Evolutionary conservation across 371 early-diverging fungal species (phyloP).

Genomic region (Dinochytrium kinnereticum): DNA sequence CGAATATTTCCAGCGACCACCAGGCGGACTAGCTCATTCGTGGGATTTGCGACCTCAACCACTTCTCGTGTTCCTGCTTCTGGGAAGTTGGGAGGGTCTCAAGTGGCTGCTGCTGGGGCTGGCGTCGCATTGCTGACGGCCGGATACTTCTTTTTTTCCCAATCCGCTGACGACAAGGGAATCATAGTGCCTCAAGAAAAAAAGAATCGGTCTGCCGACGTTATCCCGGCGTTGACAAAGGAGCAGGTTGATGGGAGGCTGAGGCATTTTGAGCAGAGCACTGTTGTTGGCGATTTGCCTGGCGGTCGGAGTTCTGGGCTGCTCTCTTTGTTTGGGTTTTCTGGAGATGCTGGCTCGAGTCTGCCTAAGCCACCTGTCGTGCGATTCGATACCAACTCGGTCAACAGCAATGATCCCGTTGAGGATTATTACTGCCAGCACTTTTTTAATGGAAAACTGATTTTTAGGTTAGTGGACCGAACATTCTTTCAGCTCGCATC

Average conservation of each 20-base stretch:
- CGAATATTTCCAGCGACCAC: too few relatives aligned
- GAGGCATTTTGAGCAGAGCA: neutral
- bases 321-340: neutral
- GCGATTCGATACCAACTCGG: conserved; percentile 39
- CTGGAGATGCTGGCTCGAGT: neutral
- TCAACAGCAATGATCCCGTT: conserved; percentile 46
- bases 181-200: neutral
- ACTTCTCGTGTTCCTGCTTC: too few relatives aligned
- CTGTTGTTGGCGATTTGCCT: neutral
- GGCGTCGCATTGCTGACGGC: neutral
- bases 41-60: too few relatives aligned
- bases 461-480: too few relatives aligned
- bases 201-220: neutral
- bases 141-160: neutral
- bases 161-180: neutral
- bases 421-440: conserved; percentile 47
- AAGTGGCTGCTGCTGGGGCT: neutral
- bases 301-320: neutral
- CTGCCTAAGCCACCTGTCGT: conserved; percentile 15
- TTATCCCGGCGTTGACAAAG: neutral
- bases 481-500: too few relatives aligned
- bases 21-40: too few relatives aligned
- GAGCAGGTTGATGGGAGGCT: conserved; percentile 4
- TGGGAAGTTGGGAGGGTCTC: too few relatives aligned
- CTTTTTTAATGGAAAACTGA: conserved; percentile 20